These are phyloP conservation scores for Bassia scoparia DNA, from an alignment of 148 eudicot species.

Conservation along the genomic window DNA sequence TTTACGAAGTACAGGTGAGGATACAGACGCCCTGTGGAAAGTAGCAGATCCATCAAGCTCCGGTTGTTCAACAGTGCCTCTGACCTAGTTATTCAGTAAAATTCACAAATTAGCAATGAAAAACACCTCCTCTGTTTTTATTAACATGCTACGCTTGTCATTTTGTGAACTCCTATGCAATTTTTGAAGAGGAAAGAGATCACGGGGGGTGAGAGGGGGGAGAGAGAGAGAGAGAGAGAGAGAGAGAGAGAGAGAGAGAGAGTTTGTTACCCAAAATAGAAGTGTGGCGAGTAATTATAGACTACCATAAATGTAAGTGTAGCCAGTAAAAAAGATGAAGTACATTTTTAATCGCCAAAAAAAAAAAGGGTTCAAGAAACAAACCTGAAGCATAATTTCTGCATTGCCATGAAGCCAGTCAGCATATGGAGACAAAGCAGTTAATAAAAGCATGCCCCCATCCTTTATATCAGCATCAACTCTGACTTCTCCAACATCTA, in stretches of 20 bases:
- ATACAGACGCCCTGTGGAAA: conserved; percentile 91
- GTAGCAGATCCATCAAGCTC: conserved; percentile 95
- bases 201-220: too few relatives aligned
- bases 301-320: too few relatives aligned
- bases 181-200: too few relatives aligned
- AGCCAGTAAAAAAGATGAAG: too few relatives aligned
- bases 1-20: conserved; percentile 93
- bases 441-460: conserved; percentile 96
- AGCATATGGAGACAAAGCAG: conserved; percentile 94
- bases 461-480: conserved; percentile 99
- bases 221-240: too few relatives aligned
- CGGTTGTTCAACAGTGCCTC: conserved; percentile 99
- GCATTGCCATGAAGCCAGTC: conserved; percentile 97
- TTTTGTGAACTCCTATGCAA: too few relatives aligned
- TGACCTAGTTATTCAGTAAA: conserved; percentile 52
- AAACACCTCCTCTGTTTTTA: not conserved
- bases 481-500: conserved; percentile 98
- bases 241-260: too few relatives aligned
- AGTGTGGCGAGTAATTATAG: too few relatives aligned
- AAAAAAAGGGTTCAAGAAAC: not conserved
- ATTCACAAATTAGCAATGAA: conserved; percentile 19
- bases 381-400: conserved; percentile 94
- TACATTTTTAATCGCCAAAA: too few relatives aligned
- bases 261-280: too few relatives aligned
- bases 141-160: too few relatives aligned